Conservation (phyloP, 352 stramenopile species). For the Blastocystis sp. region DNA sequence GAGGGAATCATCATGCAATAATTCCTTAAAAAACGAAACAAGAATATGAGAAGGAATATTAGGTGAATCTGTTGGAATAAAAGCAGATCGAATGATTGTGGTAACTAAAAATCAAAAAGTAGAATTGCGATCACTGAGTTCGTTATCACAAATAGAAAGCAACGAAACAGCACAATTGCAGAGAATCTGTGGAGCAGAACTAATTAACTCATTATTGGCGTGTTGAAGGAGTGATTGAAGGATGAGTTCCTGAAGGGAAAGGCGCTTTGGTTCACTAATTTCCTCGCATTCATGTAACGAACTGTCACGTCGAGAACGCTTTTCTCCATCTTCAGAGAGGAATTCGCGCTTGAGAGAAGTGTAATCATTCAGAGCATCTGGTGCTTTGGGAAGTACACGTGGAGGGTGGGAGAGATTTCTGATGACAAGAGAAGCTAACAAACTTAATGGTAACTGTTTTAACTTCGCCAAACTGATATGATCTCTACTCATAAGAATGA, state of each 20-base stretch:
- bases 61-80: background rate
- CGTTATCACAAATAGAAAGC: background rate
- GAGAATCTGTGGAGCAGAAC: background rate
- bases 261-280: background rate
- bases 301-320: background rate
- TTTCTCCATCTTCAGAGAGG: background rate
- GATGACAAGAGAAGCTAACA: constrained; percentile 30
- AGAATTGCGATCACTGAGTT: background rate
- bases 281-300: background rate
- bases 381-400: background rate
- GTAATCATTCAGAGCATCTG: background rate
- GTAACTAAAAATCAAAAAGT: background rate
- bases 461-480: background rate
- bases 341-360: background rate
- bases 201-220: background rate
- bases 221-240: background rate
- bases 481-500: background rate
- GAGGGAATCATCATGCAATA: background rate
- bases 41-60: background rate
- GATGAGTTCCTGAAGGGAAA: background rate
- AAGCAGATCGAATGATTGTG: background rate
- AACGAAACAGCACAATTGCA: background rate
- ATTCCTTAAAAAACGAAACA: background rate
- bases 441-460: background rate
- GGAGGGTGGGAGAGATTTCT: background rate